These are phyloP conservation scores for Neocucurbitaria cava DNA, from an alignment of 2,329 filamentous ascomycete genomes.

Conservation along the genomic window DNA sequence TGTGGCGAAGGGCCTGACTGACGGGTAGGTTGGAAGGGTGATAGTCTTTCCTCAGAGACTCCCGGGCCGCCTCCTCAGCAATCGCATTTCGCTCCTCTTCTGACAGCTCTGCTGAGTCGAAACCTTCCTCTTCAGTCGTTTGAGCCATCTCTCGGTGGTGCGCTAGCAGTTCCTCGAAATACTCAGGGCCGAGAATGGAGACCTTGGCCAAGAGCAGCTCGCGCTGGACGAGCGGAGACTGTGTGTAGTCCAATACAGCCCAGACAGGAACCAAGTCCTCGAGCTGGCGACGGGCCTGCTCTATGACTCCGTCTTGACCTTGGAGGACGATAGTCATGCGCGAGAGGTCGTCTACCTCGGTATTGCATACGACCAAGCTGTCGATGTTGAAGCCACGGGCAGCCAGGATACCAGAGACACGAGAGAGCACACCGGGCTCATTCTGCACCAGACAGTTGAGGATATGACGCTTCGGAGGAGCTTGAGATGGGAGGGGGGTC, in stretches of 20 bases:
- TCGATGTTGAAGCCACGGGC: constrained; percentile 99
- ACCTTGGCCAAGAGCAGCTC: constrained; percentile 95
- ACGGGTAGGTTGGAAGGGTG: constrained; percentile 86
- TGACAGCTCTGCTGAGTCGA: constrained; percentile 33
- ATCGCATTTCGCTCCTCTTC: constrained; percentile 41
- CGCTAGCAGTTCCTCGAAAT: constrained; percentile 94
- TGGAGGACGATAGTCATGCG: constrained; percentile 99
- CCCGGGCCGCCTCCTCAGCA: constrained; percentile 47
- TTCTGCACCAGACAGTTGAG: constrained; percentile 99
- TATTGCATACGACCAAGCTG: constrained; percentile 96
- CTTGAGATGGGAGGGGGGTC: constrained; percentile 82
- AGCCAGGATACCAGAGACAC: constrained; percentile 93
- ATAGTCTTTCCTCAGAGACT: constrained; percentile 68
- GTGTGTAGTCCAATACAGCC: constrained; percentile 97
- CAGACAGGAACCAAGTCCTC: constrained; percentile 98
- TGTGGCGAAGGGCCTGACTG: constrained; percentile 90
- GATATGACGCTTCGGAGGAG: constrained; percentile 90
- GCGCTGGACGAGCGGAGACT: constrained; percentile 89
- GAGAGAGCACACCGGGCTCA: constrained; percentile 95
- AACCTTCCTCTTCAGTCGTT: constrained; percentile 40
- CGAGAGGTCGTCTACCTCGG: constrained; percentile 93
- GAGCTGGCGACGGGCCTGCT: constrained; percentile 93
- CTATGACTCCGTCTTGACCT: constrained; percentile 94
- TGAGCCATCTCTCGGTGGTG: constrained; percentile 91
- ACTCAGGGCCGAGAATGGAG: constrained; percentile 95